Evolutionary conservation across 495 filamentous ascomycete species (phyloP).

Genomic region (Xylaria bambusicola): DNA sequence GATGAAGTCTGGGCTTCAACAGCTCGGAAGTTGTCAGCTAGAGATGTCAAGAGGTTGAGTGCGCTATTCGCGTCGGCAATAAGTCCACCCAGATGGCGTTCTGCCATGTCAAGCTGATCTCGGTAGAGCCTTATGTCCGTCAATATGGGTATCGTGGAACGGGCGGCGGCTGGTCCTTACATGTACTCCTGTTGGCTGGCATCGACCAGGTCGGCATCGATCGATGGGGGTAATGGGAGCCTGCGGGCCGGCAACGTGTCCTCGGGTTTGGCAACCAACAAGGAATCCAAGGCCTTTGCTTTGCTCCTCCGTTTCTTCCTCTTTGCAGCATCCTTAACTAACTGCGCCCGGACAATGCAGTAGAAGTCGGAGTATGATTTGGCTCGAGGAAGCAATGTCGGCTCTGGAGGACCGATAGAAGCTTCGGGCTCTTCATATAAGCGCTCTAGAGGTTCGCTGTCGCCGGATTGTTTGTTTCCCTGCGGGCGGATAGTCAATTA

Average conservation of each 20-base stretch:
- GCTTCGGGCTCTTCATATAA: conserved; percentile 53
- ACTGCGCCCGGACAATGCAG: conserved; percentile 58
- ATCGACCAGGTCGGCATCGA: conserved; percentile 52
- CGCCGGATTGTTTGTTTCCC: conserved; percentile 43
- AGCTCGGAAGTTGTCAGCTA: conserved; percentile 79
- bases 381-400: conserved; percentile 63
- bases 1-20: conserved; percentile 89
- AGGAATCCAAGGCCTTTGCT: conserved; percentile 45
- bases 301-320: conserved; percentile 44
- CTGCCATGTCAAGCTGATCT: conserved; percentile 76
- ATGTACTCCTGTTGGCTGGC: conserved; percentile 79
- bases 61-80: conserved; percentile 71
- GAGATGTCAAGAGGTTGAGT: conserved; percentile 68
- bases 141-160: neutral
- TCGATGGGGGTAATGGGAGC: neutral
- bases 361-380: conserved; percentile 79
- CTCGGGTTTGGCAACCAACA: conserved; percentile 45
- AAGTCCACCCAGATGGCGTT: conserved; percentile 79
- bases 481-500: conserved; percentile 26
- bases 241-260: conserved; percentile 52
- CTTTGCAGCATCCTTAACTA: conserved; percentile 46
- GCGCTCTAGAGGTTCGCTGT: conserved; percentile 43
- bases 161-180: conserved; percentile 58
- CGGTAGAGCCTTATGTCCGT: conserved; percentile 61
- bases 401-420: conserved; percentile 58